These are phyloP conservation scores for Plantago lanceolata DNA, from an alignment of 305 asterid genomes.

Conservation along the genomic window DNA sequence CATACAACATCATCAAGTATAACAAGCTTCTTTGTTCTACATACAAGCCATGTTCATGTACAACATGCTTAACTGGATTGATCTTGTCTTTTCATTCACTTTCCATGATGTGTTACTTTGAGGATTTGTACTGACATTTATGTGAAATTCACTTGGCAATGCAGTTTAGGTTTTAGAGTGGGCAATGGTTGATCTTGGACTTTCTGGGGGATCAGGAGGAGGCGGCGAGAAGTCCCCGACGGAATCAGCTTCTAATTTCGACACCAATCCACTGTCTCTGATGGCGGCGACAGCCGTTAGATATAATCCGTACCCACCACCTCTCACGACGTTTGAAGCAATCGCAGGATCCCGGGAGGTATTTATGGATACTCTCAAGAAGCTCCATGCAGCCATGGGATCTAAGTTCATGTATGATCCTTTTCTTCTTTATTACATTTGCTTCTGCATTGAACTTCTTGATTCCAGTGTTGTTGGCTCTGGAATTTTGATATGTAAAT, in stretches of 20 bases:
- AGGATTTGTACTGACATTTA: neutral
- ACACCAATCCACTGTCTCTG: constrained; percentile 24
- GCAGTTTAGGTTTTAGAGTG: constrained; percentile 15
- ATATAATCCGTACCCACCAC: constrained; percentile 60
- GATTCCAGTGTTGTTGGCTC: too few species aligned
- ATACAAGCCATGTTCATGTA: too few species aligned
- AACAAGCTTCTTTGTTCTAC: neutral
- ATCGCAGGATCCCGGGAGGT: constrained; percentile 44
- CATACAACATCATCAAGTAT: neutral
- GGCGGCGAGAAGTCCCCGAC: constrained; percentile 25
- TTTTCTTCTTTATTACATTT: neutral
- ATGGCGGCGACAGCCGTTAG: constrained; percentile 18
- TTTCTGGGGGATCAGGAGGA: constrained; percentile 25
- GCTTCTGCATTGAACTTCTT: neutral
- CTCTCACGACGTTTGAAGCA: constrained; percentile 59
- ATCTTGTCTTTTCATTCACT: too few species aligned
- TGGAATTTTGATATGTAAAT: too few species aligned
- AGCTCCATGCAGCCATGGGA: constrained; percentile 68
- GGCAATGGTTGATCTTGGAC: constrained; percentile 31
- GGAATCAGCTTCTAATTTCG: constrained; percentile 27
- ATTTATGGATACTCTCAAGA: constrained; percentile 62
- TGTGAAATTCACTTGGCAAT: constrained; percentile 1
- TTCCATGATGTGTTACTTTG: too few species aligned
- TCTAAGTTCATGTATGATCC: constrained; percentile 77
- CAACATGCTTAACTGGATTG: neutral